Conservation (phyloP, 1,284 basidiomycete genomes). For the Kalmanozyma brasiliensis region DNA sequence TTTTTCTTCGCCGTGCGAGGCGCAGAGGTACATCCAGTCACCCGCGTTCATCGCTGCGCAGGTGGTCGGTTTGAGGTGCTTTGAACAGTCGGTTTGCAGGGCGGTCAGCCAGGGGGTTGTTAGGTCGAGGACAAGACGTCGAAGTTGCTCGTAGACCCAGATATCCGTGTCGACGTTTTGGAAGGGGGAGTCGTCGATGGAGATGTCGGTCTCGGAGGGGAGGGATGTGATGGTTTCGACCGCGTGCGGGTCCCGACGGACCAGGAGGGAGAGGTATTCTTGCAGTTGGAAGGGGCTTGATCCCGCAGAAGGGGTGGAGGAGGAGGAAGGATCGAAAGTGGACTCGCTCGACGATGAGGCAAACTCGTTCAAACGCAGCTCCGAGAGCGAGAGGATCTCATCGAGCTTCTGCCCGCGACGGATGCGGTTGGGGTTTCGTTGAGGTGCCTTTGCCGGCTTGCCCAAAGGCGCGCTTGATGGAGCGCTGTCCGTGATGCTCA, state of each 20-base stretch:
- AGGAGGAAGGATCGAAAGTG: conserved; percentile 4
- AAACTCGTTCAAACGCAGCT: conserved; percentile 19
- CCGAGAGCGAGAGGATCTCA: conserved; percentile 32
- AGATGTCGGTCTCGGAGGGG: conserved; percentile 39
- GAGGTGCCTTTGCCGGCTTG: conserved; percentile 13
- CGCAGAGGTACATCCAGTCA: conserved; percentile 95
- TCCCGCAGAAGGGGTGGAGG: conserved; percentile 10
- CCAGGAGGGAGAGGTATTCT: conserved; percentile 89
- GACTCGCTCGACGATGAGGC: conserved; percentile 1
- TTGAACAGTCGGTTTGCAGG: conserved; percentile 80
- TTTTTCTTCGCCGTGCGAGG: conserved; percentile 75
- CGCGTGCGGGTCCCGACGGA: conserved; percentile 85
- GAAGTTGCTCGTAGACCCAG: conserved; percentile 94
- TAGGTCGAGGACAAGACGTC: conserved; percentile 90
- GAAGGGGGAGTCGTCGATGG: conserved; percentile 19
- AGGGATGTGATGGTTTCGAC: conserved; percentile 82
- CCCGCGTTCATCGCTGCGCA: conserved; percentile 98
- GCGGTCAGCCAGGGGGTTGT: conserved; percentile 87
- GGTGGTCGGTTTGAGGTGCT: conserved; percentile 67
- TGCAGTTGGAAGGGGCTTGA: conserved; percentile 89
- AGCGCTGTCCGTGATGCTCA: conserved; percentile 37
- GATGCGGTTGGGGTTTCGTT: conserved; percentile 29
- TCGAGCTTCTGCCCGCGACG: conserved; percentile 53
- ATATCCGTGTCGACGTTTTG: conserved; percentile 73
- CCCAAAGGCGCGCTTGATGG: conserved; percentile 7